These are phyloP conservation scores for Cladosporium sp. DNA, from an alignment of 2,329 filamentous ascomycete species.

Conservation along the genomic window DNA sequence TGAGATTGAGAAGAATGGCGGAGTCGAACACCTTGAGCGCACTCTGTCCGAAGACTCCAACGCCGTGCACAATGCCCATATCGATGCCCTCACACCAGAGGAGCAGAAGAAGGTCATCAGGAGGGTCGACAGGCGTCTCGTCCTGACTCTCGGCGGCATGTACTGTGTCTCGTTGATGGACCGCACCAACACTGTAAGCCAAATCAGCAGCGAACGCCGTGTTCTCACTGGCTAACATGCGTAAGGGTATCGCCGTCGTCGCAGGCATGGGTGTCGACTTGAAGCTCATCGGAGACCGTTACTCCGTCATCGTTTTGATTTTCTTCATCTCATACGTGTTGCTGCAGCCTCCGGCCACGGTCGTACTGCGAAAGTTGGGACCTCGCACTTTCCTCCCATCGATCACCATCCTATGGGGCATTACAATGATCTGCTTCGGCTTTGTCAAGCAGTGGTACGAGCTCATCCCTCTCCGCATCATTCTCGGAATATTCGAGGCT, in stretches of 20 bases:
- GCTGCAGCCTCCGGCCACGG: constrained; percentile 70
- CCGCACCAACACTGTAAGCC: constrained; percentile 29
- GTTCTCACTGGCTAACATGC: constrained; percentile 19
- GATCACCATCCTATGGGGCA: constrained; percentile 59
- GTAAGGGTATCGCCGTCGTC: constrained; percentile 37
- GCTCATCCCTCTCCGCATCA: constrained; percentile 56
- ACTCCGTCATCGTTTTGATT: constrained; percentile 58
- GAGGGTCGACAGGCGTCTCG: constrained; percentile 63
- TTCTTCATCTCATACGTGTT: constrained; percentile 74
- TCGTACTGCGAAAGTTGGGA: constrained; percentile 67
- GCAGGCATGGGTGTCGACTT: constrained; percentile 39
- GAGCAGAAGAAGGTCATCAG: constrained; percentile 69
- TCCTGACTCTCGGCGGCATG: constrained; percentile 47
- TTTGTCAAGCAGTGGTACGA: constrained; percentile 56
- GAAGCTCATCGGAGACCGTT: constrained; percentile 32
- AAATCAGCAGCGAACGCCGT: background rate
- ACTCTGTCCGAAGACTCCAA: constrained; percentile 27
- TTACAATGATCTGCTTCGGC: constrained; percentile 63
- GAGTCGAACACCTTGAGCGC: constrained; percentile 29
- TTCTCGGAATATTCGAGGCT: constrained; percentile 65
- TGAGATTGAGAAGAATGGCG: constrained; percentile 27
- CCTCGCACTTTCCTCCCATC: constrained; percentile 37
- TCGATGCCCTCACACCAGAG: constrained; percentile 52
- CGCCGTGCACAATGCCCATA: constrained; percentile 30
- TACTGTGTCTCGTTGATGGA: constrained; percentile 40